These are phyloP conservation scores for Trametes elegans DNA, from an alignment of 768 basidiomycete genomes.

Conservation along the genomic window DNA sequence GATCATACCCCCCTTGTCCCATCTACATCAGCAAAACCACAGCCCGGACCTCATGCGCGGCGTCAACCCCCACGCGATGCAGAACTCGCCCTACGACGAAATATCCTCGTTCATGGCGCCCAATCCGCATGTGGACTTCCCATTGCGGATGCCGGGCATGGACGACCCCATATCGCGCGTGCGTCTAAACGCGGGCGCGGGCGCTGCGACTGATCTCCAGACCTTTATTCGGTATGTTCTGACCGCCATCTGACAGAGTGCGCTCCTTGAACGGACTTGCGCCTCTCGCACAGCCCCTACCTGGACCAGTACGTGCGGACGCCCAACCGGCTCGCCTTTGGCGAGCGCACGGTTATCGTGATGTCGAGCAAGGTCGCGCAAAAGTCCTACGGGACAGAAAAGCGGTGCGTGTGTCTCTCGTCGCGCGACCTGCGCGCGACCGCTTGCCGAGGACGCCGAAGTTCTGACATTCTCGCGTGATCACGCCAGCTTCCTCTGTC, in stretches of 20 bases:
- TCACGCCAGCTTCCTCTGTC: slow-evolving; percentile 74
- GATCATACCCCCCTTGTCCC: slow-evolving; percentile 51
- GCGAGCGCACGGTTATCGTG: slow-evolving; percentile 91
- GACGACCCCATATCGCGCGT: slow-evolving; percentile 63
- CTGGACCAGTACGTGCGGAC: slow-evolving; percentile 84
- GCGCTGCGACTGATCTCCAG: slow-evolving; percentile 68
- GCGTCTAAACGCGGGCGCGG: slow-evolving; percentile 54
- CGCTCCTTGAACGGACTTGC: slow-evolving; percentile 16
- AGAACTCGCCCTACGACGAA: slow-evolving; percentile 57
- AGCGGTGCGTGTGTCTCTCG: slow-evolving; percentile 53
- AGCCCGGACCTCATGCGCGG: slow-evolving; percentile 59
- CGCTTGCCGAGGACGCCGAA: slow-evolving; percentile 7
- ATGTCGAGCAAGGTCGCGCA: slow-evolving; percentile 99
- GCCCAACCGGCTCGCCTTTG: slow-evolving; percentile 82
- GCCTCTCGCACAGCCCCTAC: slow-evolving; percentile 46
- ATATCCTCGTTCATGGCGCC: slow-evolving; percentile 55
- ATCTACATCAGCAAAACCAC: slow-evolving; percentile 46
- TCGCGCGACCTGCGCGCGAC: background rate
- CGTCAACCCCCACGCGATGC: slow-evolving; percentile 69
- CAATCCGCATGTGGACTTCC: slow-evolving; percentile 52
- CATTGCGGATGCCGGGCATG: slow-evolving; percentile 61
- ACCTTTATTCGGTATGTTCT: slow-evolving; percentile 70
- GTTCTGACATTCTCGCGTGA: slow-evolving; percentile 2
- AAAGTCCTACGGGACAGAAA: slow-evolving; percentile 96
- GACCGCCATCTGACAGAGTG: slow-evolving; percentile 16